Evolutionary conservation across 2,329 filamentous ascomycete species (phyloP), one percentile per base, ranked within the genome.

Genomic region (Zasmidium citrigriseum): DNA sequence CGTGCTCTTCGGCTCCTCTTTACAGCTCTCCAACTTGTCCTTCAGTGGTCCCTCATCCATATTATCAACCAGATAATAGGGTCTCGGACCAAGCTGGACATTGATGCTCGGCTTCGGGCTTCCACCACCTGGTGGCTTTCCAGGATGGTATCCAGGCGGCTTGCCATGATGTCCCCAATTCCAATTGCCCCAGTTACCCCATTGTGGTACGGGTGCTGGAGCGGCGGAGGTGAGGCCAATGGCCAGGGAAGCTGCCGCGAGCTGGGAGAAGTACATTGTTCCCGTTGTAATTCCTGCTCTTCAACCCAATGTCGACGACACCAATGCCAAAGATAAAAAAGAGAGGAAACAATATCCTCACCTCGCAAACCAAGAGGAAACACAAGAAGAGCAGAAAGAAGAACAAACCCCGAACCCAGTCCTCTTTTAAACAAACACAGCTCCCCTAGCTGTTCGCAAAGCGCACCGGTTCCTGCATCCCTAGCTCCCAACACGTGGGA

Each of bases 41-140:
- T 88, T 89, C 61, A 89, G 76, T 10, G 79, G 76, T 11, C 84
- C 77, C 1, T 83, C 80, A 27, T 82, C 82, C 84, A 89, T 86
- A 66, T 85, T 78, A 66, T 86, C 78, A 63, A 89, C 75, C 5
- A 89, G 80, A 72, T 82, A 89, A 73, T 84, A 86, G 0, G 86
- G 87, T 10, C 86, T 81, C 1, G 85, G 84, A 5, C 86, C 86
- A 3, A 88, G 76, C 52, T 87, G 82, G 59, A 88, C 79, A 46
- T 67, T 68, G 29, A 59, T 48, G 45, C 52, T 54, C 54, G 59
- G 29, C 12, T 18, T 23, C 22, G 29, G 16, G 7, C 22, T 16
- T 11, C 7, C 4, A 5, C 20, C 20, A 46, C 34, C 38, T 11
- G 49, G 49, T 23, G 14, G 27, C 14, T 29, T 18, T 14, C 24